These are phyloP conservation scores for Alternaria hordeiaustralica DNA, from an alignment of 2,329 filamentous ascomycete species.

Conservation along the genomic window DNA sequence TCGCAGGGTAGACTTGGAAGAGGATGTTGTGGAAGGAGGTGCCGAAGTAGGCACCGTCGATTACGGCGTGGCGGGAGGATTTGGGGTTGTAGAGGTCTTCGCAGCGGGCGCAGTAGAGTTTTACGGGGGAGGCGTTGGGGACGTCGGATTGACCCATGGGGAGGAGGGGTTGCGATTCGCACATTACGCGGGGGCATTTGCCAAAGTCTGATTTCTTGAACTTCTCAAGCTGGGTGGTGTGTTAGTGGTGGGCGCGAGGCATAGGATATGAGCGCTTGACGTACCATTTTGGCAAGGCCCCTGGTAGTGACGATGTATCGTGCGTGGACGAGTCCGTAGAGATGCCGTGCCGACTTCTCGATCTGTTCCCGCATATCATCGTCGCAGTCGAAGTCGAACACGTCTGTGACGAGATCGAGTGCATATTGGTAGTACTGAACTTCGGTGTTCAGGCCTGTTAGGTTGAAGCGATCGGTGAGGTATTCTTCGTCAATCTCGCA, in stretches of 20 bases:
- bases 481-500: slow-evolving; percentile 99
- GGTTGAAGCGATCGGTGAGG: slow-evolving; percentile 95
- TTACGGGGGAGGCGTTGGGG: slow-evolving; percentile 86
- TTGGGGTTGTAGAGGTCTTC: slow-evolving; percentile 99
- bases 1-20: slow-evolving; percentile 94
- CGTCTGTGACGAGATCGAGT: slow-evolving; percentile 94
- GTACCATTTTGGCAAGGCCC: slow-evolving; percentile 93
- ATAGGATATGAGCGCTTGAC: background rate
- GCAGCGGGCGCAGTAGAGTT: slow-evolving; percentile 95
- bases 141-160: slow-evolving; percentile 94
- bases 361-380: slow-evolving; percentile 98
- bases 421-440: slow-evolving; percentile 99
- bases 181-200: slow-evolving; percentile 96
- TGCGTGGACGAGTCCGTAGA: slow-evolving; percentile 95
- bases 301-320: slow-evolving; percentile 96
- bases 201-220: slow-evolving; percentile 99
- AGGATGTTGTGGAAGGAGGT: slow-evolving; percentile 99
- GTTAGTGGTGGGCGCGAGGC: slow-evolving; percentile 13
- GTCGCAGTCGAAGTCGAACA: slow-evolving; percentile 98
- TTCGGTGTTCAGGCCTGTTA: slow-evolving; percentile 95
- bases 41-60: slow-evolving; percentile 98
- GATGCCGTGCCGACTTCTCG: slow-evolving; percentile 92
- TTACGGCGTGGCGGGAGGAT: slow-evolving; percentile 90
- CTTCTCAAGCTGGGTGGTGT: slow-evolving; percentile 82
- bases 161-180: slow-evolving; percentile 88